Evolutionary conservation across 2,329 filamentous ascomycete species (phyloP), one percentile per base, ranked within the genome.

Genomic region (Sporothrix phasma): DNA sequence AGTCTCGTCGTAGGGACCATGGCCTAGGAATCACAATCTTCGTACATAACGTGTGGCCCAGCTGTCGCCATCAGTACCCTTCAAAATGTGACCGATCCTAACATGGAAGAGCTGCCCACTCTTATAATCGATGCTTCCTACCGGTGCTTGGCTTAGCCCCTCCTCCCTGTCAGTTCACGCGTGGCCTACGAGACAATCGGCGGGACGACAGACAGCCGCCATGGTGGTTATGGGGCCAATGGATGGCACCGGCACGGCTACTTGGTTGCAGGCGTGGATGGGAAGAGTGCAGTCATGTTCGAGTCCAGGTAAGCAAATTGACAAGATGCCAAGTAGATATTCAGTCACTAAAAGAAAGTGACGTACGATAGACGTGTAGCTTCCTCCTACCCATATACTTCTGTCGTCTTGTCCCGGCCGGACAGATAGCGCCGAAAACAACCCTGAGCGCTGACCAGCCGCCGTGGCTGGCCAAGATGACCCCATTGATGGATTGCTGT

Each of bases 401-500:
- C n/a, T 13, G 3, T n/a, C 24, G 43, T 4, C 22, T 26, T 5
- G 64, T 65, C 4, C 64, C 64, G 1, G 49, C 49, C 2, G 39
- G n/a, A 58, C 64, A 65, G 31, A 62, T 61, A 6, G 63, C 63
- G 8, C 66, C 66, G 8, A 62, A 31, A 60, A 67, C 66, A 26
- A 67, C 31, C 41, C 64, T 66, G 19, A 60, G 56, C 8, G 15
- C 63, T 24, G 41, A 15, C 56, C 58, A 64, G 46, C 58, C 41
- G 29, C 63, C 56, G 39, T 17, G 15, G 1, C 72, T 67, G 1
- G 19, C 49, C 5, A 65, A 43, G n/a, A 88, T 77, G 11, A 83
- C 84, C 6, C 87, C 87, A 1, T 80, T 87, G 68, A 90, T 87
- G 0, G 88, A 80, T 84, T 0, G 87, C 86, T 0, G 84, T 84